Evolutionary conservation across 177 flowering plant species (phyloP).

Genomic region (Telopea speciosissima): DNA sequence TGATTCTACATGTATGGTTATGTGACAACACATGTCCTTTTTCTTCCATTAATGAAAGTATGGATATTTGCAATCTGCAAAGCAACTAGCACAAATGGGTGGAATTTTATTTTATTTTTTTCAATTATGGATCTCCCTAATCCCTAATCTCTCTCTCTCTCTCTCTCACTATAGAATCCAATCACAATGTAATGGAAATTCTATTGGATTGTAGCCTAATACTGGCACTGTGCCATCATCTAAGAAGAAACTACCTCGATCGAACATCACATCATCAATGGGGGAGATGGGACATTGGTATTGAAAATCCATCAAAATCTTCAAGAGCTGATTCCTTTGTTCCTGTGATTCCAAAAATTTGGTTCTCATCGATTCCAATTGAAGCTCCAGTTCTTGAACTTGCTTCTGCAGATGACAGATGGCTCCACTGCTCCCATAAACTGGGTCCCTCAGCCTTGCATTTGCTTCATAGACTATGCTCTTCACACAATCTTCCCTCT

Average conservation of each 20-base stretch:
- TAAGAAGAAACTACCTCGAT: not conserved
- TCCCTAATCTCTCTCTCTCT: not conserved
- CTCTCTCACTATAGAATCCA: not conserved
- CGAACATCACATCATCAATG: not conserved
- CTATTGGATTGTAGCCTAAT: not conserved
- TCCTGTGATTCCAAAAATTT: slow-evolving; percentile 13
- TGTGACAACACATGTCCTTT: no score
- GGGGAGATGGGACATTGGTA: slow-evolving; percentile 5
- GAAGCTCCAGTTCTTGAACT: slow-evolving; percentile 20
- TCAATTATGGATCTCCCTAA: no score
- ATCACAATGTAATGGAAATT: not conserved
- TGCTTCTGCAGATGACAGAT: slow-evolving; percentile 27
- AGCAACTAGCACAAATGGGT: no score
- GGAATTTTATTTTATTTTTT: no score
- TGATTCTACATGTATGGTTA: no score
- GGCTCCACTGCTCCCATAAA: slow-evolving; percentile 28
- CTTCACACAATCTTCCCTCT: slow-evolving; percentile 36
- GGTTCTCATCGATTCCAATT: slow-evolving; percentile 17
- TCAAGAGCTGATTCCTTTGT: slow-evolving; percentile 21
- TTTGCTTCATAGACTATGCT: slow-evolving; percentile 34
- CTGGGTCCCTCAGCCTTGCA: slow-evolving; percentile 31
- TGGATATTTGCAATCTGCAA: no score
- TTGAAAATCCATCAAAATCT: slow-evolving; percentile 14
- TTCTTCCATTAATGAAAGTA: no score
- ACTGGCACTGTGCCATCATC: not conserved